Conservation (phyloP, 495 filamentous ascomycete genomes). For the Penicillium chermesinum region DNA sequence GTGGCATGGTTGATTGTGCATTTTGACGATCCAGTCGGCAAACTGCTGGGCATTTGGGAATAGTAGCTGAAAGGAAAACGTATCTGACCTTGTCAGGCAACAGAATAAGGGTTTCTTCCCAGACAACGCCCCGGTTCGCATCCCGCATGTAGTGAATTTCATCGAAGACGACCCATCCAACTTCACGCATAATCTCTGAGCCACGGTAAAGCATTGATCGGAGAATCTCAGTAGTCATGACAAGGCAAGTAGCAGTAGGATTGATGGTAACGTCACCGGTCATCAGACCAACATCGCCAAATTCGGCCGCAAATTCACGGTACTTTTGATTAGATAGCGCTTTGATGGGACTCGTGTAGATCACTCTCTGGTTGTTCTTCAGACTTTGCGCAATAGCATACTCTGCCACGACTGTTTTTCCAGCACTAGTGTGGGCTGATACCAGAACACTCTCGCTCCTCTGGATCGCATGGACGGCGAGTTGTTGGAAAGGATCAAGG, state of each 20-base stretch:
- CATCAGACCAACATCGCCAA: slow-evolving; percentile 97
- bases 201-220: slow-evolving; percentile 97
- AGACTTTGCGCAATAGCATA: slow-evolving; percentile 98
- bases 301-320: slow-evolving; percentile 89
- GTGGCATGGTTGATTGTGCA: slow-evolving; percentile 92
- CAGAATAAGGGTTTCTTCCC: slow-evolving; percentile 98
- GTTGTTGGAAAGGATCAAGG: slow-evolving; percentile 93
- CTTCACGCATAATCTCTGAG: slow-evolving; percentile 98
- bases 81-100: slow-evolving; percentile 97
- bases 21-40: slow-evolving; percentile 97
- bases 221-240: slow-evolving; percentile 99
- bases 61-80: slow-evolving; percentile 97
- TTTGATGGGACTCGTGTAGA: slow-evolving; percentile 99
- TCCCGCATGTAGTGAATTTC: slow-evolving; percentile 99
- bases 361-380: slow-evolving; percentile 94
- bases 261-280: slow-evolving; percentile 99
- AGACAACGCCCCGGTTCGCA: slow-evolving; percentile 75
- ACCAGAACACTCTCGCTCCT: slow-evolving; percentile 93
- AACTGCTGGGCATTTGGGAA: slow-evolving; percentile 99
- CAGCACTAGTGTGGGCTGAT: slow-evolving; percentile 94
- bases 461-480: slow-evolving; percentile 89
- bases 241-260: slow-evolving; percentile 92
- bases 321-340: slow-evolving; percentile 98
- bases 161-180: slow-evolving; percentile 95
- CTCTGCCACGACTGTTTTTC: slow-evolving; percentile 96